Conservation (phyloP, 1,284 basidiomycete species). For the Xanthoconium separans region DNA sequence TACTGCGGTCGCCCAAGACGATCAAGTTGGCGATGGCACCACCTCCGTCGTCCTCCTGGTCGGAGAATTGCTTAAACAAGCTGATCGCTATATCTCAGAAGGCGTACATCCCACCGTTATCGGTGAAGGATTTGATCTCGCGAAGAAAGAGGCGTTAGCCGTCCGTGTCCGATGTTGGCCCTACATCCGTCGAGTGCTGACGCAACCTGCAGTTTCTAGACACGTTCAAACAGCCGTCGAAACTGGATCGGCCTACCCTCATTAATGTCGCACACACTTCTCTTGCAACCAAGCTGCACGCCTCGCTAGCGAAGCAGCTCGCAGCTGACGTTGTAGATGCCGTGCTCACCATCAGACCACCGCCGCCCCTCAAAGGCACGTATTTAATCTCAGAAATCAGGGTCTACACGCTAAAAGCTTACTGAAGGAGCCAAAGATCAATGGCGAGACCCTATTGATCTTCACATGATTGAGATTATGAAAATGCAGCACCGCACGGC, state of each 20-base stretch:
- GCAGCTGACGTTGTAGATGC: conserved; percentile 95
- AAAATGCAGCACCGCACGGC: conserved; percentile 99
- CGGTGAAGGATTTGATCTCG: conserved; percentile 93
- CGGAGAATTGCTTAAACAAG: conserved; percentile 96
- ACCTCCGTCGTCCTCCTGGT: conserved; percentile 97
- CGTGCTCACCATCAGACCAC: conserved; percentile 85
- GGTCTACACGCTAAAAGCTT: conserved; percentile 25
- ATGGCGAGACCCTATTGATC: conserved; percentile 88
- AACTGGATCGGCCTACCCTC: conserved; percentile 86
- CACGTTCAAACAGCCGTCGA: conserved; percentile 74
- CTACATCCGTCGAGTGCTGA: conserved; percentile 13
- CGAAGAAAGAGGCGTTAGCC: conserved; percentile 90
- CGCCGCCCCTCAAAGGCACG: conserved; percentile 58
- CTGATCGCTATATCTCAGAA: conserved; percentile 96
- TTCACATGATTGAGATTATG: conserved; percentile 99
- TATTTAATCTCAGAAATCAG: conserved; percentile 21
- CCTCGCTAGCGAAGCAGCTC: conserved; percentile 83
- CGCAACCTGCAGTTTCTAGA: conserved; percentile 78
- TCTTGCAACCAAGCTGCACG: conserved; percentile 90
- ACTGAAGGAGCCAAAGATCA: conserved; percentile 57
- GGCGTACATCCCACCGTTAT: conserved; percentile 98
- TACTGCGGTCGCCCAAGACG: conserved; percentile 97
- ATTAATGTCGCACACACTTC: conserved; percentile 95
- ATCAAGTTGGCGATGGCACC: conserved; percentile 98
- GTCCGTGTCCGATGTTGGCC: conserved; percentile 48